Conservation (phyloP, 768 basidiomycete genomes). For the Suillus hirtellus region DNA sequence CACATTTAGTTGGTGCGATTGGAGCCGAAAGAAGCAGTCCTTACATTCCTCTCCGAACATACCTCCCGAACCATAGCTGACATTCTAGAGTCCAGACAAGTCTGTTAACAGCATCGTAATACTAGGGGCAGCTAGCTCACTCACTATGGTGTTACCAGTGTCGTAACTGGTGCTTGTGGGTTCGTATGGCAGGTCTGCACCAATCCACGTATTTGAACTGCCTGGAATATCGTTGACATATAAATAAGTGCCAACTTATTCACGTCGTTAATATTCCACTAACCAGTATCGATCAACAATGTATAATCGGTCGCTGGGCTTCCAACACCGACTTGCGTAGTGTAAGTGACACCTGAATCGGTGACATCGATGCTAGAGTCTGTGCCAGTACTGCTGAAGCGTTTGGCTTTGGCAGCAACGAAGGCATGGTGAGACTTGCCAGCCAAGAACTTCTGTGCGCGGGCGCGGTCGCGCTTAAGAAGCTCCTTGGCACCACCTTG, state of each 20-base stretch:
- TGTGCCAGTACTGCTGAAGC: conserved; percentile 14
- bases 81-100: conserved; percentile 34
- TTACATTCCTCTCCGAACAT: conserved; percentile 55
- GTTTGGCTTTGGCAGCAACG: conserved; percentile 15
- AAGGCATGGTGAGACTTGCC: conserved; percentile 60
- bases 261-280: conserved; percentile 12
- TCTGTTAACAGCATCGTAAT: neutral
- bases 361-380: conserved; percentile 47
- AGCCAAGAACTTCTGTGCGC: conserved; percentile 55
- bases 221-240: conserved; percentile 22
- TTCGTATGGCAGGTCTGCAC: conserved; percentile 44
- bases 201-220: conserved; percentile 54
- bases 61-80: conserved; percentile 54
- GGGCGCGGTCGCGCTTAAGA: conserved; percentile 48
- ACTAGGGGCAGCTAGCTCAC: conserved; percentile 35
- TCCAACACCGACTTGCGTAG: conserved; percentile 48
- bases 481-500: conserved; percentile 42
- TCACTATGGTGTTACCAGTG: conserved; percentile 35
- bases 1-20: neutral
- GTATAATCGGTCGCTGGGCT: conserved; percentile 46
- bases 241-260: neutral
- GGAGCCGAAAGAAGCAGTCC: conserved; percentile 11
- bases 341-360: conserved; percentile 57
- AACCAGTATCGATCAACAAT: conserved; percentile 56
- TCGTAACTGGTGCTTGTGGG: conserved; percentile 43